These are phyloP conservation scores for Aureobasidium lini DNA, from an alignment of 2,329 filamentous ascomycete genomes.

Conservation along the genomic window DNA sequence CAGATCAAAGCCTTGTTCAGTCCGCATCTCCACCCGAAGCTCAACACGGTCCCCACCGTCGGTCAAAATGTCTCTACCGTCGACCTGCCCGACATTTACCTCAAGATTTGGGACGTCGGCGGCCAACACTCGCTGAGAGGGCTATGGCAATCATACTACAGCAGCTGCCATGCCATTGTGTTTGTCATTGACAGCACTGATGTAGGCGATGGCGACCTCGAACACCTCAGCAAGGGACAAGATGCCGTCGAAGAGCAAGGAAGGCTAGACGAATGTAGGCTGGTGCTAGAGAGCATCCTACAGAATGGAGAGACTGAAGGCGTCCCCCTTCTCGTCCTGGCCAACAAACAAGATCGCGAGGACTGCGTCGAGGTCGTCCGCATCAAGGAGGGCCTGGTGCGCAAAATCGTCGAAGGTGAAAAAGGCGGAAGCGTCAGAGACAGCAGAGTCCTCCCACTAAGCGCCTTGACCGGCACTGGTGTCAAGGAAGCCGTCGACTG, in stretches of 20 bases:
- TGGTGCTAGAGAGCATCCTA: conserved; percentile 84
- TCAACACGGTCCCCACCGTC: conserved; percentile 90
- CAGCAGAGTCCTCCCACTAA: conserved; percentile 82
- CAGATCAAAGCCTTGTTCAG: conserved; percentile 88
- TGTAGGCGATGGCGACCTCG: conserved; percentile 74
- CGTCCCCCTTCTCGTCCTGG: conserved; percentile 83
- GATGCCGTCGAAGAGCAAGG: conserved; percentile 33
- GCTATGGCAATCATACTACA: conserved; percentile 95
- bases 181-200: conserved; percentile 97
- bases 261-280: conserved; percentile 76
- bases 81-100: conserved; percentile 84
- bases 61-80: conserved; percentile 95
- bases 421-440: conserved; percentile 81
- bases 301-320: conserved; percentile 82
- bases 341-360: conserved; percentile 96
- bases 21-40: conserved; percentile 53
- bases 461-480: conserved; percentile 74
- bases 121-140: conserved; percentile 83
- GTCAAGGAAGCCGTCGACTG: conserved; percentile 96
- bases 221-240: conserved; percentile 32
- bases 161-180: conserved; percentile 88
- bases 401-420: conserved; percentile 91
- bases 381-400: conserved; percentile 93
- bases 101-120: conserved; percentile 98
- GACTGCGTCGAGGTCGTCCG: conserved; percentile 95